A percentile compares a stretch with the other conserved stretches of the same genome.
These are phyloP conservation scores for Pseudoturritis turrita DNA, from an alignment of 345 rosid species.

Conservation along the genomic window DNA sequence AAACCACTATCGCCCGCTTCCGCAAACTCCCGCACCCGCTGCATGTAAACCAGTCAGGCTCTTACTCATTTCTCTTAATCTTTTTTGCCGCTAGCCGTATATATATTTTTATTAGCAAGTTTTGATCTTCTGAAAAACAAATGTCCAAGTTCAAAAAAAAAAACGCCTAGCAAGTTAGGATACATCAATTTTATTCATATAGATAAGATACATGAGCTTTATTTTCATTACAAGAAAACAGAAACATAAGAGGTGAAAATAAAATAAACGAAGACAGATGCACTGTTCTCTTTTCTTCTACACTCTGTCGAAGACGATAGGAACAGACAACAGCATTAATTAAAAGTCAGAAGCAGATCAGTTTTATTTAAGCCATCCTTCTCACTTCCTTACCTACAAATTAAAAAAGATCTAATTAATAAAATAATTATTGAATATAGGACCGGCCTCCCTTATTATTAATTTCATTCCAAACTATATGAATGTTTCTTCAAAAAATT, in stretches of 20 bases:
- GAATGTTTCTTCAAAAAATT: neutral
- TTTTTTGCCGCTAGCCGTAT: too few relatives aligned
- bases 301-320: neutral
- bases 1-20: too few relatives aligned
- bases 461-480: neutral
- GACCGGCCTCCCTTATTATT: neutral
- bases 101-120: too few relatives aligned
- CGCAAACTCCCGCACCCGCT: too few relatives aligned
- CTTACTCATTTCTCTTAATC: too few relatives aligned
- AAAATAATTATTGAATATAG: too few relatives aligned
- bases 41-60: too few relatives aligned
- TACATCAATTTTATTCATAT: neutral
- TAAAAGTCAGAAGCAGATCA: conserved; percentile 8
- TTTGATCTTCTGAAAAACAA: too few relatives aligned
- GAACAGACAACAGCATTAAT: neutral
- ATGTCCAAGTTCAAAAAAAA: too few relatives aligned
- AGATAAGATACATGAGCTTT: conserved; percentile 1
- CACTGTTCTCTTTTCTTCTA: neutral
- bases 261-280: neutral
- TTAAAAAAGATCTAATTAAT: neutral
- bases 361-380: neutral
- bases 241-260: neutral
- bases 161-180: too few relatives aligned
- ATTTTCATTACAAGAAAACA: conserved; percentile 2
- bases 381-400: neutral